Base-by-base conservation (phyloP, 2,329 filamentous ascomycete genomes). In the Diplodia intermedia region DNA sequence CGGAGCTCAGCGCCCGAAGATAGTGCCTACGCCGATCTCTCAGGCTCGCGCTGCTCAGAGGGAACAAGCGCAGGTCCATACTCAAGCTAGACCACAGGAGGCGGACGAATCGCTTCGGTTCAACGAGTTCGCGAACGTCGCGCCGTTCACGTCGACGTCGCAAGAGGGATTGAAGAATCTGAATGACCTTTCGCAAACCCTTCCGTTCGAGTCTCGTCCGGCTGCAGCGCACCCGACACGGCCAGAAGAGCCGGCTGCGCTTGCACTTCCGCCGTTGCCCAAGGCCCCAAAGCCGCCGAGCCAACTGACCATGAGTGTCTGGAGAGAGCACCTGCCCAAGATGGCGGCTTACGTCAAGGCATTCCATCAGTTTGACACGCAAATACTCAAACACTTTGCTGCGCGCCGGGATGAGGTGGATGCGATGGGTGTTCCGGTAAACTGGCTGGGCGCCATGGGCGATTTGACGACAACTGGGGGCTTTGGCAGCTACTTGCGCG, bases 131-230 rank as follows among this genome's bases (percentile, higher is more conserved):
- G 78, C 79, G 9, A 81, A 83, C 50, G 80, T 82, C 15, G 80
- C 82, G 6, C 85, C 86, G 1, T 84, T 88, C 60, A 76, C 80
- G 29, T 36, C 1, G 75, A 77, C 82, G 7, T 80, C 82, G 33
- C 74, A 75, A 57, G 75, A 74, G 20, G 86, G 86, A 9, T 81
- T 89, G 20, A 79, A 82, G 29, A 83, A 84, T 65, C 74, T 90
- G 26, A 80, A 82, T 33, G 85, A 87, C 67, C 78, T 90, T 49
- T 80, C 79, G 50, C 79, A 81, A 9, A 84, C 80, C 1, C 79
- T 90, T 2, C 88, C 88, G 3, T 90, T 89, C 73, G 76, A 85
- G 68, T 89, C 88, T 1, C 81, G 84, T 50, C 74, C 87, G 3
- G 81, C 82, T 5, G 79, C 79, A 33, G 72, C 77, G 4, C 77